A percentile compares a stretch with the other conserved stretches of the same genome.
These are phyloP conservation scores for Phlegmacium glaucopus DNA, from an alignment of 768 basidiomycete genomes.

Conservation along the genomic window DNA sequence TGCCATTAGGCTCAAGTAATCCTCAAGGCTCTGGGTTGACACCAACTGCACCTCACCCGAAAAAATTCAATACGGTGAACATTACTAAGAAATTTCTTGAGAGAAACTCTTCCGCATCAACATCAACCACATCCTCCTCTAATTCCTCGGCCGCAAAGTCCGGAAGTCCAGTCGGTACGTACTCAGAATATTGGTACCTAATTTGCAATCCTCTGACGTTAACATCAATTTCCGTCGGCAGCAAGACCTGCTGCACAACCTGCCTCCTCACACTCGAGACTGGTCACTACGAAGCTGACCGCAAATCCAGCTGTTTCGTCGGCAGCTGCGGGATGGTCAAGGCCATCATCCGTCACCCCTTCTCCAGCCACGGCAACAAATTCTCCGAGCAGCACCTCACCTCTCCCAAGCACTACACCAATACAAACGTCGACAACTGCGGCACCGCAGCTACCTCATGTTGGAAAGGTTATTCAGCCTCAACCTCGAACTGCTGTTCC, in stretches of 20 bases:
- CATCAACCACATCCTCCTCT: constrained; percentile 41
- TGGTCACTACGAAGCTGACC: constrained; percentile 87
- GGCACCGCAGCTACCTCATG: constrained; percentile 52
- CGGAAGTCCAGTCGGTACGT: constrained; percentile 52
- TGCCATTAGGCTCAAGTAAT: constrained; percentile 40
- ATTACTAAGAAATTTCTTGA: constrained; percentile 97
- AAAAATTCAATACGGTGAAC: constrained; percentile 86
- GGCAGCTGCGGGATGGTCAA: constrained; percentile 72
- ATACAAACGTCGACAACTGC: constrained; percentile 29
- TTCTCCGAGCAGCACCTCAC: constrained; percentile 44
- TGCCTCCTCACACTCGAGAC: constrained; percentile 64
- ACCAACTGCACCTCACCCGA: constrained; percentile 52
- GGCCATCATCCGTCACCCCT: constrained; percentile 71
- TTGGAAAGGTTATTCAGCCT: constrained; percentile 65
- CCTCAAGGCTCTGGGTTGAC: constrained; percentile 27
- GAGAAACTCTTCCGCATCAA: constrained; percentile 69
- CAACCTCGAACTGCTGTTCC: constrained; percentile 47
- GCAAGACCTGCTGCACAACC: constrained; percentile 57
- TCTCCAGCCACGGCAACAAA: constrained; percentile 39
- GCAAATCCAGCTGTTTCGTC: constrained; percentile 56
- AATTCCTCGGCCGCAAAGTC: constrained; percentile 44
- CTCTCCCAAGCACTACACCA: constrained; percentile 34
- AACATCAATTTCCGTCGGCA: constrained; percentile 22
- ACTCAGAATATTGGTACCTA: constrained; percentile 1
- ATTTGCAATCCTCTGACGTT: constrained; percentile 7